phyloP scores from a whole-genome alignment of 1,139 yeast genomes.

The Lodderomyces orthopsilosis region DNA sequence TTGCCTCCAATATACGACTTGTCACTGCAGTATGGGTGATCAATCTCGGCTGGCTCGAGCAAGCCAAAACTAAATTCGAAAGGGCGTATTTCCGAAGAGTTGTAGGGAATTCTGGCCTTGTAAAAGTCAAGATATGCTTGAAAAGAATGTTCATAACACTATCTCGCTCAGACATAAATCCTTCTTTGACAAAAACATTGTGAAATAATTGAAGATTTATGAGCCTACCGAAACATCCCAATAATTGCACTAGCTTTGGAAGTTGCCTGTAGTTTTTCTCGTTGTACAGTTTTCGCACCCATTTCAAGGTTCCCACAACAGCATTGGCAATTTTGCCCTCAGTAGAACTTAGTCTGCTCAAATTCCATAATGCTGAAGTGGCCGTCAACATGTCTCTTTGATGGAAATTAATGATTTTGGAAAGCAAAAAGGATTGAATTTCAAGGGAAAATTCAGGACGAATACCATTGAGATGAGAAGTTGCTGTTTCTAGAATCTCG shows the following conservation, averaged over 20 bases:
- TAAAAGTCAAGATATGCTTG: conserved; percentile 54
- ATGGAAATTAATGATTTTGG: conserved; percentile 56
- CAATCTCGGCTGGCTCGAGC: conserved; percentile 59
- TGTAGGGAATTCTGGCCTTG: conserved; percentile 24
- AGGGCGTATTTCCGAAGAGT: conserved; percentile 46
- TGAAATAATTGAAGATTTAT: conserved; percentile 55
- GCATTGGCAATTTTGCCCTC: conserved; percentile 55
- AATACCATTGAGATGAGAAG: conserved; percentile 43
- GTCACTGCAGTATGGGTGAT: background rate
- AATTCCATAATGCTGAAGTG: conserved; percentile 61
- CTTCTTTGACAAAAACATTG: conserved; percentile 36
- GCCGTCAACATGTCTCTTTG: conserved; percentile 64
- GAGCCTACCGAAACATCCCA: conserved; percentile 69
- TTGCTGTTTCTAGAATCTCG: conserved; percentile 48
- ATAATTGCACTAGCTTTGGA: conserved; percentile 55
- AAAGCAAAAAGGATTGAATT: conserved; percentile 52
- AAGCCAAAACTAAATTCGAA: conserved; percentile 54
- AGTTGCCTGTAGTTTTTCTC: conserved; percentile 38
- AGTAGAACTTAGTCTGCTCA: conserved; percentile 47
- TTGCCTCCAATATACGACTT: conserved; percentile 9
- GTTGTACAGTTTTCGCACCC: conserved; percentile 44
- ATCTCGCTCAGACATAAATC: conserved; percentile 48
- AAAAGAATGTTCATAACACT: conserved; percentile 55
- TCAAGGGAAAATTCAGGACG: conserved; percentile 50
- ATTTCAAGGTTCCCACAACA: conserved; percentile 54